Conservation (phyloP, 495 filamentous ascomycete species). For the Hypomontagnella monticulosa region DNA sequence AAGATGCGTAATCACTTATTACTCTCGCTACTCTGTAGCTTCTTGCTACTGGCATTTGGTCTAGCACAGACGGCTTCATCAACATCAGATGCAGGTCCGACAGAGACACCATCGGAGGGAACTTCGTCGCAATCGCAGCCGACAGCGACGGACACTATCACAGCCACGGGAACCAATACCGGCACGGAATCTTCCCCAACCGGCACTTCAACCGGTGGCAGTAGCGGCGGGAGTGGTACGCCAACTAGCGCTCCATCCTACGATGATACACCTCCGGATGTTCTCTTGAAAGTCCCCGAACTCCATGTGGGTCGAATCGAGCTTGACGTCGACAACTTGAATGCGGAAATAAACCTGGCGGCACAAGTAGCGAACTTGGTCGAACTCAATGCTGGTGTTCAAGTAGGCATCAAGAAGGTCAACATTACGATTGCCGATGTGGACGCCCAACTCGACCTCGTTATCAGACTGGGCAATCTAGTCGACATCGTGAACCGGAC, state of each 20-base stretch:
- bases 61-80: constrained; percentile 44
- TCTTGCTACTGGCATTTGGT: constrained; percentile 34
- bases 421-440: constrained; percentile 69
- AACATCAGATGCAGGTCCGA: constrained; percentile 24
- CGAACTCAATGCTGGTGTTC: constrained; percentile 63
- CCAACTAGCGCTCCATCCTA: constrained; percentile 28
- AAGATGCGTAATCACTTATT: constrained; percentile 39
- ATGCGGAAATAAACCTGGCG: constrained; percentile 65
- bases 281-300: constrained; percentile 62
- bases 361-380: constrained; percentile 65
- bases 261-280: constrained; percentile 57
- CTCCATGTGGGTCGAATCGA: constrained; percentile 65
- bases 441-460: constrained; percentile 62
- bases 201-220: constrained; percentile 18
- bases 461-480: constrained; percentile 64
- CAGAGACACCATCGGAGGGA: constrained; percentile 20
- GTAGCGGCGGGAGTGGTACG: constrained; percentile 24
- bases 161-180: constrained; percentile 11
- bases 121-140: constrained; percentile 16
- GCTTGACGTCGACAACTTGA: constrained; percentile 63
- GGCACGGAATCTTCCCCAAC: constrained; percentile 23
- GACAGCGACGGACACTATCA: constrained; percentile 19
- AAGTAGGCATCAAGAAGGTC: constrained; percentile 61
- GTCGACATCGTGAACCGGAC: constrained; percentile 68
- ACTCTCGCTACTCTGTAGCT: constrained; percentile 36